Evolutionary conservation across 345 rosid species (phyloP), one percentile per base, ranked within the genome.

Genomic region (Aquilaria sinensis): DNA sequence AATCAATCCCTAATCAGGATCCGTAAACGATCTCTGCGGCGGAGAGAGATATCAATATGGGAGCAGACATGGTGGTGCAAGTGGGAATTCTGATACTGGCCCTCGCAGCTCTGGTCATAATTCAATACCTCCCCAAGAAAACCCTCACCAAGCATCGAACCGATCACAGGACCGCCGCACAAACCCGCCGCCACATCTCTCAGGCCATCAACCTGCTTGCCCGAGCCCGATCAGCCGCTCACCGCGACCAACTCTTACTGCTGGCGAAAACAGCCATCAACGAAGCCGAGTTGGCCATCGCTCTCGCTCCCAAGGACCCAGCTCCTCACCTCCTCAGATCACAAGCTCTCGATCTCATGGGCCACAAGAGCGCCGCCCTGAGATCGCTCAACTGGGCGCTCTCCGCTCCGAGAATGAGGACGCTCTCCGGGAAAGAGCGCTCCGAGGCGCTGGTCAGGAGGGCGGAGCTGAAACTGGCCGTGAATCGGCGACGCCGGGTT

Each of bases 321-420:
- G 78, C 78, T 0, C 86, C 83, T 31, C 78, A 75, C 59, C 63
- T 85, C 15, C 81, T 85, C 69, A 82, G 76, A 31, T 85, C 89
- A 12, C 54, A 69, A 12, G 79, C 84, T 45, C 75, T 83, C 47
- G 85, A 82, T 60, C 68, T 74, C 68, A 69, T 74, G 63, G 92
- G 82, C 34, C 89, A 74, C 77, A 74, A 71, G 47, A 71, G 64
- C 23, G 63, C 92, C 15, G 85, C 92, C n/a, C 73, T 85, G 48
- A 75, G 74, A 57, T 75, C 85, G 67, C 75, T 86, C 11, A 88
- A 85, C 12, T 56, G 56, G 65, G 92, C 92, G 23, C 72, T 88
- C 41, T 69, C 79, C 50, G 67, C 65, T 13, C 78, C 83, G 62
- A 80, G 83, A 9, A 76, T 66, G 65, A 81, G 74, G 61, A 71